phyloP scores from a whole-genome alignment of 768 basidiomycete genomes.

The Lactarius pseudohatsudake region DNA sequence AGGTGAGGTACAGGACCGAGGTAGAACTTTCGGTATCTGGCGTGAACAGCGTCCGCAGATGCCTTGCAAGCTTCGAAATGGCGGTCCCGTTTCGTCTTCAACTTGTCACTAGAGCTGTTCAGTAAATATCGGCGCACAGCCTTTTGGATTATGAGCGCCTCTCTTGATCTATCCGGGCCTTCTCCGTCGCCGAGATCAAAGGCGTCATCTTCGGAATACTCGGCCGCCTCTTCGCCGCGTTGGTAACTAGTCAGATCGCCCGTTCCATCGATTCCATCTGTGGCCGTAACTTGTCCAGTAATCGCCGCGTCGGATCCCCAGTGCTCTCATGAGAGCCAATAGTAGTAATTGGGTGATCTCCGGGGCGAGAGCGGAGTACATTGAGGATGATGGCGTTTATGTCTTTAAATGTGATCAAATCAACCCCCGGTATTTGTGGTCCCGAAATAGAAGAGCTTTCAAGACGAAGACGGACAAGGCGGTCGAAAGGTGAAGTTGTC shows the following conservation, averaged over 20 bases:
- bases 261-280: background rate
- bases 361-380: background rate
- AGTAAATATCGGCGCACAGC: constrained; percentile 7
- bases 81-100: constrained; percentile 9
- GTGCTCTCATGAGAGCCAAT: background rate
- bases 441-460: background rate
- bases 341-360: background rate
- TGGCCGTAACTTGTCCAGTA: background rate
- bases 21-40: constrained; percentile 14
- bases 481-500: constrained; percentile 9
- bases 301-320: background rate
- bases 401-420: background rate
- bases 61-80: constrained; percentile 14
- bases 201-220: constrained; percentile 8
- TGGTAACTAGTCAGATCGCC: background rate
- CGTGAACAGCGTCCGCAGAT: constrained; percentile 5
- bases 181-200: background rate
- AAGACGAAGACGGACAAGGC: constrained; percentile 6
- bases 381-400: constrained; percentile 7
- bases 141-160: constrained; percentile 6
- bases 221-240: background rate
- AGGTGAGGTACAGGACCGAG: constrained; percentile 24
- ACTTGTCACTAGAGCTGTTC: background rate
- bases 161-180: constrained; percentile 10
- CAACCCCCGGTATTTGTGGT: background rate